Evolutionary conservation across 768 basidiomycete species (phyloP).

Genomic region (Zangia roseola): DNA sequence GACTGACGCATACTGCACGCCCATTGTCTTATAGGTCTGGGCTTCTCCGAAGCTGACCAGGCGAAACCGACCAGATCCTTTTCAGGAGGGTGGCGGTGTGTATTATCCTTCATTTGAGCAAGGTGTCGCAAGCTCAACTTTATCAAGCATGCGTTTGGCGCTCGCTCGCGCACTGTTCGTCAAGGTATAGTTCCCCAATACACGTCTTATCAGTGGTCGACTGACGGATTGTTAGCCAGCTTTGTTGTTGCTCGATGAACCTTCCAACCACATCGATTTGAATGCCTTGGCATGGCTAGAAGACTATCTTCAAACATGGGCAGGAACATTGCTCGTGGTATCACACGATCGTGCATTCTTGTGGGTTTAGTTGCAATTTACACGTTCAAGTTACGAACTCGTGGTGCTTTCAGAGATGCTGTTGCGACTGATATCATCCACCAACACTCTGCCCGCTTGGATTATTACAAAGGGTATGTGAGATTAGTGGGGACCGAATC

Average conservation of each 20-base stretch:
- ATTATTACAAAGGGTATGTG: constrained; percentile 93
- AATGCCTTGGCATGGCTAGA: constrained; percentile 98
- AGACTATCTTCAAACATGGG: constrained; percentile 96
- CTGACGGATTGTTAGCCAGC: constrained; percentile 47
- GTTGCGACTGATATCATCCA: constrained; percentile 99
- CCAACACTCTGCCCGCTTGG: constrained; percentile 87
- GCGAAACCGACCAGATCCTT: constrained; percentile 79
- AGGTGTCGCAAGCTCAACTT: background rate
- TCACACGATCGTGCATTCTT: constrained; percentile 98
- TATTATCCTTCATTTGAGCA: background rate
- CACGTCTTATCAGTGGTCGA: background rate
- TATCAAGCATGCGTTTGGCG: constrained; percentile 85
- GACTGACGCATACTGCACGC: background rate
- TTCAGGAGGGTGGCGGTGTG: constrained; percentile 93
- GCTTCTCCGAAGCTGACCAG: constrained; percentile 89
- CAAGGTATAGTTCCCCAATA: constrained; percentile 50
- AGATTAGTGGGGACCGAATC: background rate
- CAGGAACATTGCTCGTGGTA: constrained; percentile 90
- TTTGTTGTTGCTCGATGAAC: constrained; percentile 84
- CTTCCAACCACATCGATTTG: constrained; percentile 96
- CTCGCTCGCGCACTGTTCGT: constrained; percentile 95
- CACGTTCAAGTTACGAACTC: background rate
- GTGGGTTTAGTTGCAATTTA: constrained; percentile 38
- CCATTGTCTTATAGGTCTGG: constrained; percentile 59
- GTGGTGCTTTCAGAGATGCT: constrained; percentile 58